Percentiles rank a stretch among this genome's conserved stretches.
Evolutionary conservation across 768 basidiomycete species (phyloP).

Genomic region (Rhizopogon vinicolor): DNA sequence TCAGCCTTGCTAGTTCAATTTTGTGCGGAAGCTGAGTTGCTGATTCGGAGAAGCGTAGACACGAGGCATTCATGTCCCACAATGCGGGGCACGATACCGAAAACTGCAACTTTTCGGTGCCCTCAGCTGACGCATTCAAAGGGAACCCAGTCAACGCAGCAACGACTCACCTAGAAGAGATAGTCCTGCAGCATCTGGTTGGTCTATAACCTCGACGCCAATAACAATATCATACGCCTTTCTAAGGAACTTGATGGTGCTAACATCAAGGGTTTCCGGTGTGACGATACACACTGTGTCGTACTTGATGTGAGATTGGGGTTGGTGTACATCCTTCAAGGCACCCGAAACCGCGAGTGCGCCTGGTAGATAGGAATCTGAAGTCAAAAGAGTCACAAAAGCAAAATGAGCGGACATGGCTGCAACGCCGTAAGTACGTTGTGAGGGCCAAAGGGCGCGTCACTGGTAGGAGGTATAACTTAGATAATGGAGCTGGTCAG

Average conservation of each 20-base stretch:
- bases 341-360: constrained; percentile 85
- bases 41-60: constrained; percentile 2
- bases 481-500: constrained; percentile 2
- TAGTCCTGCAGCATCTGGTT: constrained; percentile 61
- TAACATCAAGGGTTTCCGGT: constrained; percentile 87
- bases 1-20: constrained; percentile 8
- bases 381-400: constrained; percentile 90
- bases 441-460: constrained; percentile 12
- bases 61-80: constrained; percentile 11
- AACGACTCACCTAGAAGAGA: constrained; percentile 73
- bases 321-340: constrained; percentile 69
- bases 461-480: constrained; percentile 14
- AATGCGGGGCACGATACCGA: constrained; percentile 3
- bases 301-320: constrained; percentile 48
- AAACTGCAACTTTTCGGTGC: neutral
- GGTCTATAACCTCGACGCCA: constrained; percentile 86
- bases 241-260: constrained; percentile 73
- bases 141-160: constrained; percentile 4
- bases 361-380: constrained; percentile 89
- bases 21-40: constrained; percentile 1
- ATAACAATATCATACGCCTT: constrained; percentile 80
- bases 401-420: constrained; percentile 68
- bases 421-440: constrained; percentile 4
- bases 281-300: constrained; percentile 89
- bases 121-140: constrained; percentile 2